These are phyloP conservation scores for Grigorovia yakushimaensis DNA, from an alignment of 805 yeast genomes.

Conservation along the genomic window DNA sequence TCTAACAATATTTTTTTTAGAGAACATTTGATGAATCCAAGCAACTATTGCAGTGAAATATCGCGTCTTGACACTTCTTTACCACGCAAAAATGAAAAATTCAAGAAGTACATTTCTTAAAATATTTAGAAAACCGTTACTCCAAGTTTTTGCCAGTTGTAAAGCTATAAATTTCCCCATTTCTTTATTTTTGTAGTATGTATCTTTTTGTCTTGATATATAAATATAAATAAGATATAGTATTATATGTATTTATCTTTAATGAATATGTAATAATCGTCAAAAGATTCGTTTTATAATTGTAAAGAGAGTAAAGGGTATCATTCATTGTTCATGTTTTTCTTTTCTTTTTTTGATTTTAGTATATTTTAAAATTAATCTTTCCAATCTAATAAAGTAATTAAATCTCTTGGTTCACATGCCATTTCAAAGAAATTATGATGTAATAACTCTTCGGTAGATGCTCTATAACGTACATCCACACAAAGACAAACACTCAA, in stretches of 20 bases:
- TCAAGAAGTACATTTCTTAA: too few relatives aligned
- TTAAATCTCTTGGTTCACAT: constrained; percentile 49
- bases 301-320: too few relatives aligned
- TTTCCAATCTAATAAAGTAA: constrained; percentile 48
- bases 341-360: neutral
- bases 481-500: constrained; percentile 88
- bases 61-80: too few relatives aligned
- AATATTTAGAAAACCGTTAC: too few relatives aligned
- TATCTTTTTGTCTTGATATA: neutral
- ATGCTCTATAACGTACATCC: constrained; percentile 85
- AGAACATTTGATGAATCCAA: too few relatives aligned
- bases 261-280: neutral
- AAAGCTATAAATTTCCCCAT: too few relatives aligned
- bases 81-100: too few relatives aligned
- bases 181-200: too few relatives aligned
- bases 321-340: too few relatives aligned
- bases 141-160: too few relatives aligned
- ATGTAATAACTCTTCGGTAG: constrained; percentile 74
- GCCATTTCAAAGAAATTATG: constrained; percentile 64
- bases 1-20: too few relatives aligned
- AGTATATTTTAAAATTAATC: constrained; percentile 7
- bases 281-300: neutral
- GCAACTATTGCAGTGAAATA: too few relatives aligned
- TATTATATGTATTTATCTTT: neutral
- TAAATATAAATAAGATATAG: neutral